Evolutionary conservation across 805 yeast species (phyloP).

Genomic region (Ogataea populi-albae): DNA sequence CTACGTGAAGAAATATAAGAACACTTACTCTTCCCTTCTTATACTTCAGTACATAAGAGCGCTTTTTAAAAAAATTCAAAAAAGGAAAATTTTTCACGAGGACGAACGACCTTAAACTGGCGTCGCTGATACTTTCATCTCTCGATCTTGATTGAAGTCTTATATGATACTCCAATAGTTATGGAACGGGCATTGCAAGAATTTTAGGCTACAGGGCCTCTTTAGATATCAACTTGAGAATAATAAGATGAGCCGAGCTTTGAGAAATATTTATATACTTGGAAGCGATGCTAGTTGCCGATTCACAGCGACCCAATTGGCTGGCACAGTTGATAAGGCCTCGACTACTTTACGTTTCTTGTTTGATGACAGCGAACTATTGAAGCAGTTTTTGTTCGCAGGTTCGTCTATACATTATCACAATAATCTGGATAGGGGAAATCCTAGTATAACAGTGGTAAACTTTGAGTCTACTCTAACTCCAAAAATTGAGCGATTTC

Average conservation of each 20-base stretch:
- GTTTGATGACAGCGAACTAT: constrained; percentile 7
- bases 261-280: constrained; percentile 13
- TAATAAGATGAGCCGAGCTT: constrained; percentile 9
- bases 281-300: constrained; percentile 19
- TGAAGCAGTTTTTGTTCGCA: constrained; percentile 7
- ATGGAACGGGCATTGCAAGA: no score
- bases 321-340: constrained; percentile 5
- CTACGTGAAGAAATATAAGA: no score
- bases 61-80: no score
- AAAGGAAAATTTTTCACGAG: constrained; percentile 14
- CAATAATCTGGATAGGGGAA: constrained; percentile 11
- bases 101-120: no score
- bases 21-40: no score
- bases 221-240: no score
- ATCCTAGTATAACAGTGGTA: constrained; percentile 8
- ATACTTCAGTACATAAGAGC: no score
- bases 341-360: constrained; percentile 8
- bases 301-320: constrained; percentile 22
- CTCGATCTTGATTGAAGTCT: no score
- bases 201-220: no score
- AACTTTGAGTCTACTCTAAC: constrained; percentile 6
- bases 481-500: constrained; percentile 5
- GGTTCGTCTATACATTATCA: constrained; percentile 15
- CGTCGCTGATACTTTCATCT: no score
- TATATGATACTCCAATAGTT: no score